A percentile compares a stretch with the other conserved stretches of the same genome.
Evolutionary conservation across 495 filamentous ascomycete genomes (phyloP).

Genomic region (Emericellopsis terricola): DNA sequence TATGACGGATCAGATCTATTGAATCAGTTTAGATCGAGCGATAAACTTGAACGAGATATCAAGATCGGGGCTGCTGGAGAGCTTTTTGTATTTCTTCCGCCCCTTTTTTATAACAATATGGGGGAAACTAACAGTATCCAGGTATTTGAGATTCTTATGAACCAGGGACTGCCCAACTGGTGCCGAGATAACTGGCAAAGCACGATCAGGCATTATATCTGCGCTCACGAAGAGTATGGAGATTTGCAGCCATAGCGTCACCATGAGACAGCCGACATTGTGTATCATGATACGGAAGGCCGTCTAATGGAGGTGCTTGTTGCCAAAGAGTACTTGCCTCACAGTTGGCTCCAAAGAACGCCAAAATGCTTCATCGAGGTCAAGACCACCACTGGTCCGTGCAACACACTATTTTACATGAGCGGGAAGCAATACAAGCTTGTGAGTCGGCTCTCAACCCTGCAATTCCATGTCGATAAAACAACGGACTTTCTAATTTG

Average conservation of each 20-base stretch:
- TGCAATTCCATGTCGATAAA: no score
- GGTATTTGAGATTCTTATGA: conserved; percentile 24
- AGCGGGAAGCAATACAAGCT: conserved; percentile 19
- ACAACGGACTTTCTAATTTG: no score
- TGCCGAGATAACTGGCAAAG: conserved; percentile 22
- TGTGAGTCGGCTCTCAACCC: no score
- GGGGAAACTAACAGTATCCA: conserved; percentile 4
- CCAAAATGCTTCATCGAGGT: conserved; percentile 28
- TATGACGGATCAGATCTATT: no score
- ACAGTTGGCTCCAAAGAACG: conserved; percentile 7
- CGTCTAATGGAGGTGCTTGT: conserved; percentile 16
- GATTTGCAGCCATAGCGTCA: conserved; percentile 18
- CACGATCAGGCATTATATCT: conserved; percentile 18
- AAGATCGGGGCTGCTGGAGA: conserved; percentile 28
- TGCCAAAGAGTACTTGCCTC: conserved; percentile 13
- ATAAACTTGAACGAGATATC: conserved; percentile 15
- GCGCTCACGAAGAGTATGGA: conserved; percentile 15
- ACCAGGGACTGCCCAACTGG: conserved; percentile 10
- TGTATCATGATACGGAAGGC: conserved; percentile 17
- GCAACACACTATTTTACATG: conserved; percentile 22
- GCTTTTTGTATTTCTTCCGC: conserved; percentile 18
- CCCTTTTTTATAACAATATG: not conserved
- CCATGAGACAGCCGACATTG: conserved; percentile 23
- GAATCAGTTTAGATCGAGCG: conserved; percentile 6
- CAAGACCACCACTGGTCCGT: conserved; percentile 23